These are phyloP conservation scores for Citrus glauca DNA, from an alignment of 345 rosid genomes.

Conservation along the genomic window DNA sequence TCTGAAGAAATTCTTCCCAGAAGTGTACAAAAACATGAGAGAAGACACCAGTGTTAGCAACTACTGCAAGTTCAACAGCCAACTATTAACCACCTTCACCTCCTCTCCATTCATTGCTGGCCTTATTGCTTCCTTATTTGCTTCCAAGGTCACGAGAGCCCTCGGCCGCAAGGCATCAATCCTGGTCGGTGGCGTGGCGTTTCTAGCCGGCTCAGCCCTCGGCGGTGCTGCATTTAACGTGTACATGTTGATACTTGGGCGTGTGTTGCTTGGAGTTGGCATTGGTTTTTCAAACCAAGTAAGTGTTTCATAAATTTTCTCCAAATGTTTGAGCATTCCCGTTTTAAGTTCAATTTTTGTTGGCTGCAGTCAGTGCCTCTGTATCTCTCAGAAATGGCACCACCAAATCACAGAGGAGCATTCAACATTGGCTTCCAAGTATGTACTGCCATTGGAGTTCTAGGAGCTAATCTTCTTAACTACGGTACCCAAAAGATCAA, in stretches of 20 bases:
- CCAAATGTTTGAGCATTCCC: background rate
- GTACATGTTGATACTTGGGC: conserved; percentile 61
- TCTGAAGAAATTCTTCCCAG: conserved; percentile 38
- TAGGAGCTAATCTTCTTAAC: conserved; percentile 57
- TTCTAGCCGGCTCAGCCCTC: conserved; percentile 61
- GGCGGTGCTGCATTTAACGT: conserved; percentile 50
- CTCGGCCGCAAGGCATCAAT: conserved; percentile 69
- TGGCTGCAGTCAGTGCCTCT: conserved; percentile 63
- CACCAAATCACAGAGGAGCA: conserved; percentile 67
- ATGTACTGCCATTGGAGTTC: conserved; percentile 52
- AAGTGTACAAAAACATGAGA: conserved; percentile 28
- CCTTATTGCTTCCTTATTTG: conserved; percentile 54
- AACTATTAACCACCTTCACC: conserved; percentile 42
- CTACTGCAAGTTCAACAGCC: conserved; percentile 48
- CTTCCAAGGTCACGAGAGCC: conserved; percentile 48
- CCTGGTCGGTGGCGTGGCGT: conserved; percentile 48
- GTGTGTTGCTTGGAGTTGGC: conserved; percentile 65
- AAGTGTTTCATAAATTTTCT: background rate
- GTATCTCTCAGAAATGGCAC: conserved; percentile 85
- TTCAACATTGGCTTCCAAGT: conserved; percentile 71
- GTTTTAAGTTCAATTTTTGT: background rate
- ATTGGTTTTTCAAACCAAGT: conserved; percentile 81
- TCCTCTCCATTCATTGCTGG: conserved; percentile 60
- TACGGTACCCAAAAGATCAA: conserved; percentile 59
- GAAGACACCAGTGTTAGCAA: conserved; percentile 24